A percentile compares a stretch with the other conserved stretches of the same genome.
phyloP scores from a whole-genome alignment of 805 yeast genomes.

The Candida morakotiae region DNA sequence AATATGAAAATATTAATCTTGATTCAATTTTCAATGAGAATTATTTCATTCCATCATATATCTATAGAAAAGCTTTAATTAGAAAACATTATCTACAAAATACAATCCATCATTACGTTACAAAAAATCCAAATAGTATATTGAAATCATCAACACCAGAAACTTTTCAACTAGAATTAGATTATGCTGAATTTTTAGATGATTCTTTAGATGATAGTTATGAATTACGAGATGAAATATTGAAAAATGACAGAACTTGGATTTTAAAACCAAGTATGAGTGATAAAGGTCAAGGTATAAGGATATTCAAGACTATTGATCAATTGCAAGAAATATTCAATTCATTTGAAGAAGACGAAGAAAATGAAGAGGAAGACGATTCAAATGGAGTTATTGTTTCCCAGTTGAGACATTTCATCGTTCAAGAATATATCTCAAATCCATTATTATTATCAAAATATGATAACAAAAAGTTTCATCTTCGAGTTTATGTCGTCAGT shows the following conservation, averaged over 20 bases:
- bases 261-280: conserved; percentile 96
- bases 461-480: conserved; percentile 76
- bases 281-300: conserved; percentile 94
- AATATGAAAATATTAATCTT: conserved; percentile 82
- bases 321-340: conserved; percentile 83
- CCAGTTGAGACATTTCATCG: conserved; percentile 84
- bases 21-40: conserved; percentile 49
- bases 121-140: conserved; percentile 69
- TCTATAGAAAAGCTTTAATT: conserved; percentile 85
- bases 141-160: conserved; percentile 65
- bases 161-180: conserved; percentile 78
- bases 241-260: conserved; percentile 62
- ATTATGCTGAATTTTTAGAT: conserved; percentile 93
- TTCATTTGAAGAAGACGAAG: conserved; percentile 73
- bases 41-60: conserved; percentile 74
- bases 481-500: conserved; percentile 78
- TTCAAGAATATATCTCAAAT: conserved; percentile 69
- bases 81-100: conserved; percentile 88
- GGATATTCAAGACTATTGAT: conserved; percentile 72
- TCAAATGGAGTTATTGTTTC: conserved; percentile 74
- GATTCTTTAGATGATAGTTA: conserved; percentile 90
- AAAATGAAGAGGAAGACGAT: conserved; percentile 34
- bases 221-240: conserved; percentile 79
- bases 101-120: conserved; percentile 68
- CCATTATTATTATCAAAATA: conserved; percentile 67